phyloP scores from a whole-genome alignment of 2,329 filamentous ascomycete genomes.

The Aureobasidium subglaciale region DNA sequence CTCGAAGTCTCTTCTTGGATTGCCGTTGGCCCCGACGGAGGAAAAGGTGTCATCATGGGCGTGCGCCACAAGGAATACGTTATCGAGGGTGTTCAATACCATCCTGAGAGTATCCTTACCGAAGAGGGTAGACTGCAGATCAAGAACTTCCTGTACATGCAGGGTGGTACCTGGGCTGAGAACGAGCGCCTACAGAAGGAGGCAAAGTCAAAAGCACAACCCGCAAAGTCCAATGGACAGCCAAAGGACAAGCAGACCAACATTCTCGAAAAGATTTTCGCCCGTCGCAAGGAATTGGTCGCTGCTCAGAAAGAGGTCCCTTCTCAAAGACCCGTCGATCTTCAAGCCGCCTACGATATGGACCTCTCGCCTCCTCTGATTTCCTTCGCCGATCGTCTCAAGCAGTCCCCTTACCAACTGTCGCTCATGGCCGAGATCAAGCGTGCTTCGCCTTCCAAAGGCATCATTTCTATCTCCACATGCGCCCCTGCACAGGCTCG shows the following conservation, averaged over 20 bases:
- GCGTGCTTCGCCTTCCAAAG: conserved; percentile 91
- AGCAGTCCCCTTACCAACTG: conserved; percentile 78
- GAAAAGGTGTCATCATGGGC: conserved; percentile 88
- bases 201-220: conserved; percentile 27
- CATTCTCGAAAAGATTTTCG: conserved; percentile 87
- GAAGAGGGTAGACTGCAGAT: conserved; percentile 84
- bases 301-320: conserved; percentile 75
- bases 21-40: conserved; percentile 62
- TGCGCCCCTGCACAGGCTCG: conserved; percentile 85
- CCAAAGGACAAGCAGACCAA: conserved; percentile 60
- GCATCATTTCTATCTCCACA: conserved; percentile 79
- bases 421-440: conserved; percentile 97
- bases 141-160: conserved; percentile 82
- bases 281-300: conserved; percentile 67
- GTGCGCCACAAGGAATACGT: conserved; percentile 86
- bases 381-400: conserved; percentile 69
- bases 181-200: conserved; percentile 52
- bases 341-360: conserved; percentile 80
- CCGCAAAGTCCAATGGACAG: conserved; percentile 23
- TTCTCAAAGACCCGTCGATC: conserved; percentile 72
- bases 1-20: conserved; percentile 92
- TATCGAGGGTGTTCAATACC: conserved; percentile 96
- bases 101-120: conserved; percentile 94
- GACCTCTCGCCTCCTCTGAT: conserved; percentile 79
- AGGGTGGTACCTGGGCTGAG: conserved; percentile 84